Base-by-base conservation (phyloP, 257 asterid genomes). In the Solanum etuberosum region DNA sequence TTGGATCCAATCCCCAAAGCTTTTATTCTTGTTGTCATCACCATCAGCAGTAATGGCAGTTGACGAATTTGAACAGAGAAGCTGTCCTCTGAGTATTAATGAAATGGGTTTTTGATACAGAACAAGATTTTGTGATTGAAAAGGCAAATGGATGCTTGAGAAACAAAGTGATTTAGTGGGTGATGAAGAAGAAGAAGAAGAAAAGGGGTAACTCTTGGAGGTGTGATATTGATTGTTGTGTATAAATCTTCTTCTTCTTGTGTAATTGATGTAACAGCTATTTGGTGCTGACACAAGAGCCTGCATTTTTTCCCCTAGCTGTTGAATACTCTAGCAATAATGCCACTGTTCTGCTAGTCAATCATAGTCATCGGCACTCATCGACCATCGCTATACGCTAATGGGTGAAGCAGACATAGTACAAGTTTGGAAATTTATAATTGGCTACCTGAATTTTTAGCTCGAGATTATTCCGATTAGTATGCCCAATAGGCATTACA, bases 51-150 rank as follows among this genome's bases (percentile, higher is more conserved):
- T 78, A 70, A 85, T 37, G 3, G 65, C 37, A 93, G 88, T 91
- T 88, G 96, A 91, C 67, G 96, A 91, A 90, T 90, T 92, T 90
- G 92, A 85, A 89, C 94, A 91, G 9, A 57, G 92, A 87, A 76
- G 87, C 2, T 91, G 87, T 29, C 83, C 86, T 72, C 86, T 5
- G 88, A 37, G 27, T 54, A 51, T 86, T 83, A 81, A 51, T n/a
- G 88, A 88, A 82, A 46, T 80, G 89, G 83, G 90, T 48, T 48
- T 57, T 78, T 27, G 23, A 25, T 43, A n/a, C 13, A 42, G 12
- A 43, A 78, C 5, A 43, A 80, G 84, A 72, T 31, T n/a, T 82
- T 23, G 84, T 84, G 51, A 25, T 86, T 54, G 77, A 40, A 77
- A 84, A 32, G 18, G 72, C n/a, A 84, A 86, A 83, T 61, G 9